Base-by-base conservation (phyloP, 495 filamentous ascomycete species). In the Aspergillus wentii region DNA sequence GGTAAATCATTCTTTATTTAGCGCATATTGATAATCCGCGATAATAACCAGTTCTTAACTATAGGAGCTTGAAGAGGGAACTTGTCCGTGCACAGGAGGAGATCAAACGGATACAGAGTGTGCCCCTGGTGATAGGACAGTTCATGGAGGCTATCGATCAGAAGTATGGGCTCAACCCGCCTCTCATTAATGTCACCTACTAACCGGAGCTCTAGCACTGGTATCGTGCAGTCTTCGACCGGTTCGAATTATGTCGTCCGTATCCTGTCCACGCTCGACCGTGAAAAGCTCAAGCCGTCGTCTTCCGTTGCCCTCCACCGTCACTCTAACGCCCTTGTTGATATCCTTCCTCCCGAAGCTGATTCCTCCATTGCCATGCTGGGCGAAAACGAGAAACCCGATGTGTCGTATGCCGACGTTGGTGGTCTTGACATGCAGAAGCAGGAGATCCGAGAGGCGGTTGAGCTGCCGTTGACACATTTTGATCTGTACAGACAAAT, bases 101-200 rank as follows among this genome's bases (percentile, higher is more conserved):
- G 71, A 98, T 98, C 68, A 98, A 98, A 73, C 82, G 92, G 44
- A 98, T 98, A 61, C 92, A 98, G 64, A 95, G 88, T 63, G 92
- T 98, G 20, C 92, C 92, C 2, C 64, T 98, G 50, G 92, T 98
- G 40, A 98, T 98, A 60, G 92, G 92, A 33, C 92, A 98, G 69
- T 98, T 98, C 62, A 98, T 98, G 92, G 92, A 98, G 68, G 92
- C 92, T 35, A 98, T 98, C 52, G 92, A 98, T 66, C 94, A 98
- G 60, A 98, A 96, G 90, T 96, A 76, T 63, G 76, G 38, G 30
- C 15, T 35, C 17, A 17, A 35, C 10, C 6, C 11, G 3, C 8
- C 19, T 36, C 32, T 20, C 17, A 16, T 14, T 34, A 21, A 3
- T 4, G n/a, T 30, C 0, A 33, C 18, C 36, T 39, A 20, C 61